Base-by-base conservation (phyloP, 345 rosid species). In the Gossypioides kirkii region DNA sequence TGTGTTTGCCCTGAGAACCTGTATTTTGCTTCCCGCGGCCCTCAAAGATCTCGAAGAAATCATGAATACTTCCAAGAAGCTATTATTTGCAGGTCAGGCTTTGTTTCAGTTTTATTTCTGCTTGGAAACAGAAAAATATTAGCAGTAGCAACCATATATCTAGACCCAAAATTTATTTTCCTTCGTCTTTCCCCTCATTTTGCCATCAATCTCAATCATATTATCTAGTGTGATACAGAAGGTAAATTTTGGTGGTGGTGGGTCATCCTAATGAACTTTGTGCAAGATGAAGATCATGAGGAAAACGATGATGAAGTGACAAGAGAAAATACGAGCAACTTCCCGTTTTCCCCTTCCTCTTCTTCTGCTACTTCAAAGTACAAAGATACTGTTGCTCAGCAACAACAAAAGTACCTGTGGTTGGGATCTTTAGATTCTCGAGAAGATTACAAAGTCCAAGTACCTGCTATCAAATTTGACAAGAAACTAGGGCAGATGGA, bases 181-280 rank as follows among this genome's bases (percentile, higher is more conserved):
- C 10, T 20, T 55, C 3, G 23, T 9, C 13, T 22, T 55, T 22
- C 38, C 38, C 38, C 6, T 32, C 8, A 52, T 52, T 78, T 69
- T 77, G 1, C 52, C 54, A 41, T 58, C 54, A 72, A 53, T 60
- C 62, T 69, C 38, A 76, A 58, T 50, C 41, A 55, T n/a, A 63
- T 72, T 72, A 82, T 76, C 82, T 63, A 61, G n/a, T 11, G 42
- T 53, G 54, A 6, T 46, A 53, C 73, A 74, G 66, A 72, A 64
- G 74, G 41, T 11, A 36, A 71, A 66, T 25, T 69, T 58, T 52
- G 42, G 4, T 46, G 63, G 81, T 61, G 67, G 78, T 77, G 20
- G 23, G 10, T 80, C 77, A 73, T 74, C 55, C 80, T 73, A 81
- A 82, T 78, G 86, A 82, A 77, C 82, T 84, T 78, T 66, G 76